phyloP scores from a whole-genome alignment of 371 early-diverging fungal genomes.

The Mucor ambiguus region DNA sequence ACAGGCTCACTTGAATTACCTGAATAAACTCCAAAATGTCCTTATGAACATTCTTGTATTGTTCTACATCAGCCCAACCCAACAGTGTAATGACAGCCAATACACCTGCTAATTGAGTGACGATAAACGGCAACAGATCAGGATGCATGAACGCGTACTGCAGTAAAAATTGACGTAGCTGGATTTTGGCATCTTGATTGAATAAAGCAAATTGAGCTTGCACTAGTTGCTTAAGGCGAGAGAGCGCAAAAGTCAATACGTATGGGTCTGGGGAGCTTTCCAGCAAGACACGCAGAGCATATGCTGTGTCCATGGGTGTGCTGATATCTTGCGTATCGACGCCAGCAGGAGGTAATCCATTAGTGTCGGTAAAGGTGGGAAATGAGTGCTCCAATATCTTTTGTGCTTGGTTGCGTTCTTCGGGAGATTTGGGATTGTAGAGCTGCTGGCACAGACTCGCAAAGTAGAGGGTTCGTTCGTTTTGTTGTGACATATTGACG shows the following conservation, averaged over 20 bases:
- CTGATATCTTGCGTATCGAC: slow-evolving; percentile 52
- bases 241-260: slow-evolving; percentile 72
- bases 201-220: slow-evolving; percentile 74
- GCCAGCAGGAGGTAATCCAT: slow-evolving; percentile 34
- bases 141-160: slow-evolving; percentile 69
- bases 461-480: slow-evolving; percentile 41
- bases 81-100: slow-evolving; percentile 79
- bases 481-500: slow-evolving; percentile 25
- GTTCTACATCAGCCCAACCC: slow-evolving; percentile 80
- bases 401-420: slow-evolving; percentile 72
- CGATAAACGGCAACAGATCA: slow-evolving; percentile 69
- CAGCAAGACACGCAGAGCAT: slow-evolving; percentile 69
- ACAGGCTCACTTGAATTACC: slow-evolving; percentile 32
- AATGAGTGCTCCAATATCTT: slow-evolving; percentile 75
- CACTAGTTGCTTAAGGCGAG: slow-evolving; percentile 70
- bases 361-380: slow-evolving; percentile 76
- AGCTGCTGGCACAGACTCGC: slow-evolving; percentile 54
- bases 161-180: slow-evolving; percentile 73
- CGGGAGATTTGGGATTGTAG: slow-evolving; percentile 61
- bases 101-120: slow-evolving; percentile 68
- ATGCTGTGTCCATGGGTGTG: slow-evolving; percentile 74
- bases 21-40: slow-evolving; percentile 72
- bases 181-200: slow-evolving; percentile 59
- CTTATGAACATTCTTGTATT: slow-evolving; percentile 66
- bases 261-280: slow-evolving; percentile 72